A percentile compares a stretch with the other conserved stretches of the same genome.
phyloP scores from a whole-genome alignment of 345 rosid species.

The Anastatica hierochuntica region DNA sequence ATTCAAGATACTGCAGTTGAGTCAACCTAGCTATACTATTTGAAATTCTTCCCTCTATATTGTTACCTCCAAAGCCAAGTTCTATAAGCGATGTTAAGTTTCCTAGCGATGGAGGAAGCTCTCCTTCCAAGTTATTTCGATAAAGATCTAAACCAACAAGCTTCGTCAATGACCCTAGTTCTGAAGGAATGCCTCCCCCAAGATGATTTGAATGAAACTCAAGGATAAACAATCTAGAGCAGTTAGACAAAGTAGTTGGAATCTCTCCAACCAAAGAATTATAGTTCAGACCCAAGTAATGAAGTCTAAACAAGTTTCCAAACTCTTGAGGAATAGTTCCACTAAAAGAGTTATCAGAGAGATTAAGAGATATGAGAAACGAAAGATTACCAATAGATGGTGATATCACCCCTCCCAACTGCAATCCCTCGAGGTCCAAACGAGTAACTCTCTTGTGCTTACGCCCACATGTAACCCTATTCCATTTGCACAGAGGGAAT shows the following conservation, averaged over 20 bases:
- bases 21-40: not conserved
- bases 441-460: slow-evolving; percentile 13
- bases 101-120: slow-evolving; percentile 1
- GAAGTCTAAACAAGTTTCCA: not conserved
- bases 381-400: slow-evolving; percentile 15
- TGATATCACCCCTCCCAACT: slow-evolving; percentile 9
- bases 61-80: fast-evolving
- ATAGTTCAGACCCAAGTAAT: not conserved
- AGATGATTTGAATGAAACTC: not conserved
- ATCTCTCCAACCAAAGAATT: not conserved
- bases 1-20: fast-evolving
- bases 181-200: not conserved
- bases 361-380: not conserved
- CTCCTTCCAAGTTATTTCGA: not conserved
- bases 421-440: not conserved
- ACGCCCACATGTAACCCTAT: too few species aligned
- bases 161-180: not conserved
- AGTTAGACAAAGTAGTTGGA: not conserved
- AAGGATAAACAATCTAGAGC: not conserved
- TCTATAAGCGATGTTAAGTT: not conserved
- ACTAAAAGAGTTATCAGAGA: not conserved
- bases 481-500: slow-evolving; percentile 18
- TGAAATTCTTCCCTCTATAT: not conserved
- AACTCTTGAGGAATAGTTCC: not conserved
- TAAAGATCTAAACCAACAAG: not conserved